Evolutionary conservation across 169 alveolate species (phyloP).

Genomic region (Cryptosporidium canis): DNA sequence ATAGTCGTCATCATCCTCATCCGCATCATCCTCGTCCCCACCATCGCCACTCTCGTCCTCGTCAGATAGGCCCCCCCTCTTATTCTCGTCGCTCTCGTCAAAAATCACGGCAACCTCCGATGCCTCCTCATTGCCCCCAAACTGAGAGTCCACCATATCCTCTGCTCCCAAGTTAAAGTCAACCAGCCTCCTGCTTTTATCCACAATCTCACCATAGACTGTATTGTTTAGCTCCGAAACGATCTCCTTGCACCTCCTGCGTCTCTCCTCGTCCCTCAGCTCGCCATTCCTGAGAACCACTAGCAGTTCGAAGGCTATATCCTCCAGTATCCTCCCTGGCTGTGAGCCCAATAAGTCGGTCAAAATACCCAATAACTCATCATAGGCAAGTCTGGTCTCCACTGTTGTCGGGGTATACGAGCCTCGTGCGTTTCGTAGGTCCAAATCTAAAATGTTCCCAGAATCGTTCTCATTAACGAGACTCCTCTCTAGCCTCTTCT

Average conservation of each 20-base stretch:
- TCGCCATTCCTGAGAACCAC: slow-evolving; percentile 87
- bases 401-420: slow-evolving; percentile 91
- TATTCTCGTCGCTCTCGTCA: slow-evolving; percentile 70
- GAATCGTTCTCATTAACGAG: slow-evolving; percentile 39
- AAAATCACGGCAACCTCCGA: slow-evolving; percentile 82
- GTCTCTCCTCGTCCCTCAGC: slow-evolving; percentile 82
- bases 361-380: slow-evolving; percentile 86
- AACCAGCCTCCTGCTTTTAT: slow-evolving; percentile 78
- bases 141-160: slow-evolving; percentile 80
- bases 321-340: slow-evolving; percentile 89
- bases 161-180: slow-evolving; percentile 81
- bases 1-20: slow-evolving; percentile 39
- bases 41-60: slow-evolving; percentile 46
- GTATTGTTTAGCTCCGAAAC: slow-evolving; percentile 79
- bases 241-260: slow-evolving; percentile 81
- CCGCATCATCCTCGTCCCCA: slow-evolving; percentile 79
- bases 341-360: slow-evolving; percentile 90
- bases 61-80: slow-evolving; percentile 50
- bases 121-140: slow-evolving; percentile 74
- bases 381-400: slow-evolving; percentile 89
- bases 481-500: slow-evolving; percentile 69
- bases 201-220: slow-evolving; percentile 78
- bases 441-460: slow-evolving; percentile 33
- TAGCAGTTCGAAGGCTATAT: slow-evolving; percentile 93
- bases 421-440: slow-evolving; percentile 81